Conservation (phyloP, 805 yeast species). For the Lachancea cidri region DNA sequence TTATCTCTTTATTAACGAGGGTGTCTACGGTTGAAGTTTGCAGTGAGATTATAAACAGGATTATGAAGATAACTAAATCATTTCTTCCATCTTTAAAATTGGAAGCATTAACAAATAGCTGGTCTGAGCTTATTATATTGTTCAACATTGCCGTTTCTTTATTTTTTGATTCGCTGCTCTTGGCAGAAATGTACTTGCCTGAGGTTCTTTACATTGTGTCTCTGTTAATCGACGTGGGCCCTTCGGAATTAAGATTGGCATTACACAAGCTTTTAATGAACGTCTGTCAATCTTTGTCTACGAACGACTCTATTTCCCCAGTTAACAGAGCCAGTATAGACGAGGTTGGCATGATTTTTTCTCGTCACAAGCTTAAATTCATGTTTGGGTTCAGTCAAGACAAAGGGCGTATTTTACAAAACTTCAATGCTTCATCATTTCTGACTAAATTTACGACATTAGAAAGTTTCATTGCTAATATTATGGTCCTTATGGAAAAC, state of each 20-base stretch:
- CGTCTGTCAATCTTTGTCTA: conserved; percentile 61
- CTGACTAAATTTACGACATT: conserved; percentile 39
- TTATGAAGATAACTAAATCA: conserved; percentile 49
- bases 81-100: conserved; percentile 40
- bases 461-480: conserved; percentile 53
- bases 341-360: conserved; percentile 37
- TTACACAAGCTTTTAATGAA: conserved; percentile 60
- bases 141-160: conserved; percentile 57
- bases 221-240: conserved; percentile 48
- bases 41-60: conserved; percentile 53
- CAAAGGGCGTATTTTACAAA: conserved; percentile 34
- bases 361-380: conserved; percentile 62
- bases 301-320: conserved; percentile 47
- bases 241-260: conserved; percentile 50
- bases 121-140: conserved; percentile 69
- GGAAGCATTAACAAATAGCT: conserved; percentile 45
- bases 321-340: conserved; percentile 40
- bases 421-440: conserved; percentile 35
- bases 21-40: conserved; percentile 71
- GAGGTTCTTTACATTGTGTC: conserved; percentile 68
- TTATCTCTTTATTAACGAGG: conserved; percentile 55
- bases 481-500: conserved; percentile 48
- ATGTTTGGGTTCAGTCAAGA: conserved; percentile 65
- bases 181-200: conserved; percentile 61
- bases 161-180: conserved; percentile 62